Evolutionary conservation across 768 basidiomycete genomes (phyloP).

Genomic region (Gymnopilus dilepis): DNA sequence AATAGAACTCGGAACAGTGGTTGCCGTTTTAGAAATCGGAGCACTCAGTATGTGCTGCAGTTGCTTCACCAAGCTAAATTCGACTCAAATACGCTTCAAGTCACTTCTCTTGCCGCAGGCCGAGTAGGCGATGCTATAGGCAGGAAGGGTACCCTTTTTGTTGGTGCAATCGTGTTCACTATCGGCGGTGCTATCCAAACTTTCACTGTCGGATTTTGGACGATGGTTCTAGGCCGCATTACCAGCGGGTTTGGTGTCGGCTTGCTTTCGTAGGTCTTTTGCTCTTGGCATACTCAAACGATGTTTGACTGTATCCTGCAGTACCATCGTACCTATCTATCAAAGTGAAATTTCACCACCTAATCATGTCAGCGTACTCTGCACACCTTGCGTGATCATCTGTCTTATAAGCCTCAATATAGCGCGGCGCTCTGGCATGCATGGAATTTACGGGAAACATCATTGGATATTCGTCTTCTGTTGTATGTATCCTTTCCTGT

Average conservation of each 20-base stretch:
- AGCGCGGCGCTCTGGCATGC: constrained; percentile 91
- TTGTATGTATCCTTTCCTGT: constrained; percentile 55
- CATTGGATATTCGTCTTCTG: constrained; percentile 87
- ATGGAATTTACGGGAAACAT: constrained; percentile 97
- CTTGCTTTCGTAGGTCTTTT: constrained; percentile 71
- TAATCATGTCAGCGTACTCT: constrained; percentile 64
- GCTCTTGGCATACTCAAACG: background rate
- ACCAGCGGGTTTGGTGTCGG: constrained; percentile 91
- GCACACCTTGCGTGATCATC: background rate
- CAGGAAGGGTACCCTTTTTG: constrained; percentile 81
- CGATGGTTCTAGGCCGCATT: constrained; percentile 85
- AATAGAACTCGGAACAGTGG: constrained; percentile 88
- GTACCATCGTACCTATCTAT: constrained; percentile 94
- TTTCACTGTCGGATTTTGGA: constrained; percentile 75
- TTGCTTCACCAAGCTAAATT: background rate
- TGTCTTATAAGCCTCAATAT: constrained; percentile 5
- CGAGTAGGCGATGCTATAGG: constrained; percentile 88
- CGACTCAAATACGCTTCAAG: constrained; percentile 40
- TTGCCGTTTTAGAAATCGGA: constrained; percentile 92
- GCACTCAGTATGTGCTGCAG: constrained; percentile 70
- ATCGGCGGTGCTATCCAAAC: constrained; percentile 88
- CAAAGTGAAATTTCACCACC: constrained; percentile 97
- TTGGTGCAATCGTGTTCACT: constrained; percentile 84
- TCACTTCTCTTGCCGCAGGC: constrained; percentile 89
- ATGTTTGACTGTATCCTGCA: constrained; percentile 31